A percentile compares a stretch with the other conserved stretches of the same genome.
Conservation (phyloP, 164 flowering plant species). For the Echeveria elegans region DNA sequence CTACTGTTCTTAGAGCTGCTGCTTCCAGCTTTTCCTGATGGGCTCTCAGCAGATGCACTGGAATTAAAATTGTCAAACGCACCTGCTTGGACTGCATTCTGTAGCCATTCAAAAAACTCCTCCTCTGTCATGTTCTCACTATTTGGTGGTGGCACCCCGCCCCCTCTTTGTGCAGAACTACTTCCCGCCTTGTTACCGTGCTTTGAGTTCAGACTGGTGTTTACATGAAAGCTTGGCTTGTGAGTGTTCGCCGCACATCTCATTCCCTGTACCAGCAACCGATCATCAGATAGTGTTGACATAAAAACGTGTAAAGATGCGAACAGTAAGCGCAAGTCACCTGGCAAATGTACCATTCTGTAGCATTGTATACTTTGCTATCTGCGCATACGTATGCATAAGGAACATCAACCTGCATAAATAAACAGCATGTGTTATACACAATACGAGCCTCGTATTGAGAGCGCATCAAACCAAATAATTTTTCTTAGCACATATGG, state of each 20-base stretch:
- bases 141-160: constrained; percentile 37
- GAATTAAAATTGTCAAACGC: constrained; percentile 42
- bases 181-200: constrained; percentile 35
- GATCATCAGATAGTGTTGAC: neutral
- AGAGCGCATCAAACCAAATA: neutral
- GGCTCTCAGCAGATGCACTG: constrained; percentile 32
- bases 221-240: constrained; percentile 93
- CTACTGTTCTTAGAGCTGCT: constrained; percentile 21
- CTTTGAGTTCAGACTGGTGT: constrained; percentile 64
- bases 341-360: constrained; percentile 96
- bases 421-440: neutral
- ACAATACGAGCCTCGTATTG: neutral
- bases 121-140: constrained; percentile 76
- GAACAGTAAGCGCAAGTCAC: constrained; percentile 21
- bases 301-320: neutral
- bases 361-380: constrained; percentile 72
- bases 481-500: neutral
- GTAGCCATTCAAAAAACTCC: constrained; percentile 77
- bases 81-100: constrained; percentile 75
- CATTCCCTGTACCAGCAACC: constrained; percentile 68
- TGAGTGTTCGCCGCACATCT: constrained; percentile 85
- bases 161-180: constrained; percentile 37
- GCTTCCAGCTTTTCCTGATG: constrained; percentile 29
- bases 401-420: constrained; percentile 65
- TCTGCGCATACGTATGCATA: constrained; percentile 87